These are phyloP conservation scores for Platanthera zijinensis DNA, from an alignment of 106 monocot species.

Conservation along the genomic window DNA sequence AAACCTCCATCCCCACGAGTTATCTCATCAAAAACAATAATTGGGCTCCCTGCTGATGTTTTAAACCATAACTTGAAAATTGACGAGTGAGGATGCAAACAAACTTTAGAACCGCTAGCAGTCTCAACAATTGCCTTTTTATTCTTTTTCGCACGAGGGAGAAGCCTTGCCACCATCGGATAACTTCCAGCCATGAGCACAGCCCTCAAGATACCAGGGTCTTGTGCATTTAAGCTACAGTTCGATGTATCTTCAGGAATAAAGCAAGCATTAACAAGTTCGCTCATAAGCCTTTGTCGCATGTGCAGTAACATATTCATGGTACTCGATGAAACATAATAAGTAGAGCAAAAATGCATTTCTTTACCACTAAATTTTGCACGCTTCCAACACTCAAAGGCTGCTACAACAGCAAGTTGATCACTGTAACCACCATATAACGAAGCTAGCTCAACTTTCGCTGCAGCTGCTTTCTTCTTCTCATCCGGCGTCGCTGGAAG, in stretches of 20 bases:
- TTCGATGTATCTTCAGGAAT: constrained; percentile 50
- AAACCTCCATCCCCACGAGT: constrained; percentile 72
- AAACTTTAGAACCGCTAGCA: constrained; percentile 64
- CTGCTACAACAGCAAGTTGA: constrained; percentile 80
- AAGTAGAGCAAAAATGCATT: constrained; percentile 61
- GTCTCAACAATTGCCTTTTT: constrained; percentile 67
- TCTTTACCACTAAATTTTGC: constrained; percentile 69
- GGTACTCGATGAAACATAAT: constrained; percentile 68
- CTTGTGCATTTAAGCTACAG: constrained; percentile 74
- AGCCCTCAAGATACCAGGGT: constrained; percentile 78
- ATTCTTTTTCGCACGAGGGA: constrained; percentile 39
- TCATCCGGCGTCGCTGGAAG: constrained; percentile 73
- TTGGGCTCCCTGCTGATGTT: constrained; percentile 30
- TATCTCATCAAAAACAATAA: constrained; percentile 90
- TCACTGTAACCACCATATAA: constrained; percentile 93
- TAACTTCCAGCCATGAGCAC: constrained; percentile 74
- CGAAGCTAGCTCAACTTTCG: constrained; percentile 73
- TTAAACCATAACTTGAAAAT: constrained; percentile 54
- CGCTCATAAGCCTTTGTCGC: constrained; percentile 76
- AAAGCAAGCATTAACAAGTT: constrained; percentile 63
- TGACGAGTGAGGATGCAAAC: constrained; percentile 69
- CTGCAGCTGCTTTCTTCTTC: constrained; percentile 63
- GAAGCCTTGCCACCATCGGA: constrained; percentile 83
- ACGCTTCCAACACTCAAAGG: constrained; percentile 80
- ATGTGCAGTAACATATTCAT: constrained; percentile 81